Conservation (phyloP, 306 rosid genomes). For the Rubus idaeus region DNA sequence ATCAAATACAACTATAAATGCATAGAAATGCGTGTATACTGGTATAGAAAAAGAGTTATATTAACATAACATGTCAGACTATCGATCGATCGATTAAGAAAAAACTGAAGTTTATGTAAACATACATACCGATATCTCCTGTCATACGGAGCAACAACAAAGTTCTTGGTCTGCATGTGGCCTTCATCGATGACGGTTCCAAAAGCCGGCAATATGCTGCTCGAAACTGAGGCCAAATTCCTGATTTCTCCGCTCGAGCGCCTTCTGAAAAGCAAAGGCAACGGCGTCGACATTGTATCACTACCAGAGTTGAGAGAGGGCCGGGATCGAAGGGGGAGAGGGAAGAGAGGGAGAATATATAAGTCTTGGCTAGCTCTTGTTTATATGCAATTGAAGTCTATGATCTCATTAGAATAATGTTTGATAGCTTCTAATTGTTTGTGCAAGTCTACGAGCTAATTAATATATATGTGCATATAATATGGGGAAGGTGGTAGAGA, state of each 20-base stretch:
- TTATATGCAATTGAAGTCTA: slow-evolving; percentile 7
- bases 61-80: not conserved
- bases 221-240: slow-evolving; percentile 65
- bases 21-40: not conserved
- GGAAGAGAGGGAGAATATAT: not conserved
- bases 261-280: slow-evolving; percentile 48
- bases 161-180: slow-evolving; percentile 47
- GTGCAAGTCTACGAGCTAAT: slow-evolving; percentile 20
- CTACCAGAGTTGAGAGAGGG: slow-evolving; percentile 2
- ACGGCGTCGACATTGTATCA: slow-evolving; percentile 24
- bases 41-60: not conserved
- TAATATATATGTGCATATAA: not conserved
- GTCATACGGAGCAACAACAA: slow-evolving; percentile 62
- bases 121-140: slow-evolving; percentile 57
- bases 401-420: not conserved
- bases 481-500: slow-evolving; percentile 22
- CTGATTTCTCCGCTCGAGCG: slow-evolving; percentile 50
- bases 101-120: not conserved
- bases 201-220: slow-evolving; percentile 72
- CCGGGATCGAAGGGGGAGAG: slow-evolving; percentile 2
- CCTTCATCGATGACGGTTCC: slow-evolving; percentile 52
- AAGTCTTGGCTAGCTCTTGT: not conserved
- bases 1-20: not conserved
- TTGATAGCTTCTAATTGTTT: slow-evolving; percentile 17
- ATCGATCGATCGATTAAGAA: not conserved